A percentile compares a stretch with the other conserved stretches of the same genome.
phyloP scores from a whole-genome alignment of 2,329 filamentous ascomycete species.

The Colletotrichum abscissum region DNA sequence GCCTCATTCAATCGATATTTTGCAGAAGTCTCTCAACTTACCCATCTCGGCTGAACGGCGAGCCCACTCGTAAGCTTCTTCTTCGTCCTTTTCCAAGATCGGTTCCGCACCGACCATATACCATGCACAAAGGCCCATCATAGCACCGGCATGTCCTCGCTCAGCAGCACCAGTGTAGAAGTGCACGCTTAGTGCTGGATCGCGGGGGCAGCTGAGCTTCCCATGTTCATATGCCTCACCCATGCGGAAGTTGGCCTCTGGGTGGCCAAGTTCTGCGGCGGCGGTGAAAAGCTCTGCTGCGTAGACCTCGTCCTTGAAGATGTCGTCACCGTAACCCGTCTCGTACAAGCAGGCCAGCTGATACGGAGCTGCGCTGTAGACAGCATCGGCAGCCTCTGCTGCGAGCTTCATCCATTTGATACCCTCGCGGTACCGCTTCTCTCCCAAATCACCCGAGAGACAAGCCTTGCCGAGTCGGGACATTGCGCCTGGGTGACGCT shows the following conservation, averaged over 20 bases:
- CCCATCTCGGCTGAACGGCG: conserved; percentile 85
- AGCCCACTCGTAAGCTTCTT: conserved; percentile 97
- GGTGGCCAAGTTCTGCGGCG: conserved; percentile 89
- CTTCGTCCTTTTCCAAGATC: conserved; percentile 92
- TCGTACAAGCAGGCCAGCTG: conserved; percentile 91
- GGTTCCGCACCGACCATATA: conserved; percentile 96
- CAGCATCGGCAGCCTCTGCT: conserved; percentile 85
- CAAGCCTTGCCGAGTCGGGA: conserved; percentile 92
- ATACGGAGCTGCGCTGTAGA: conserved; percentile 94
- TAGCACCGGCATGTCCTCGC: conserved; percentile 83
- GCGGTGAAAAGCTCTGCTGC: conserved; percentile 95
- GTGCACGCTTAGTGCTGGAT: conserved; percentile 93
- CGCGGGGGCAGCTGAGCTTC: conserved; percentile 84
- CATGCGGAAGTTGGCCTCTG: conserved; percentile 86
- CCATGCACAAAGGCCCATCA: conserved; percentile 99
- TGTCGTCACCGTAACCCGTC: conserved; percentile 91
- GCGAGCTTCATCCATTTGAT: conserved; percentile 97
- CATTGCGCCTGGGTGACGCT: conserved; percentile 95
- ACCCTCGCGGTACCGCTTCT: conserved; percentile 88
- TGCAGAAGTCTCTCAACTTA: conserved; percentile 57
- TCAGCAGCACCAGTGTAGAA: conserved; percentile 97
- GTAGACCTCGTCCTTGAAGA: conserved; percentile 91
- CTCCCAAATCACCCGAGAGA: conserved; percentile 87
- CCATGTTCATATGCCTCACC: conserved; percentile 99
- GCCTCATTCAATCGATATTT: background rate